These are phyloP conservation scores for Capsicum pubescens DNA, from an alignment of 257 asterid species.

Conservation along the genomic window DNA sequence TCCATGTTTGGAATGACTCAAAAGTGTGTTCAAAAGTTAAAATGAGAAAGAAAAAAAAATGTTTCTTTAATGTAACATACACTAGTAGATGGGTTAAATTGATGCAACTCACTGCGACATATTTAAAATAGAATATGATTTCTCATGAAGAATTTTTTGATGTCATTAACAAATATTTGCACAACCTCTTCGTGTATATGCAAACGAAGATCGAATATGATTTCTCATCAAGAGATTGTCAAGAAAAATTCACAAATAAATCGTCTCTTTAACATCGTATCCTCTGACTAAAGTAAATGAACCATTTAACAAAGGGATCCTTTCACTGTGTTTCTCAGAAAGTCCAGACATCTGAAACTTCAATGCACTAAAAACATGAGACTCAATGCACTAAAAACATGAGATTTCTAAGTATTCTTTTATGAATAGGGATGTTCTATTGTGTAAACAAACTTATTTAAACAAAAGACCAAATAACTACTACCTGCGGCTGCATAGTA, in stretches of 20 bases:
- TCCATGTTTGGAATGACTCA: neutral
- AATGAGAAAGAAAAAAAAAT: neutral
- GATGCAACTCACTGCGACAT: neutral
- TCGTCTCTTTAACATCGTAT: neutral
- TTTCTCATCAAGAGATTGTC: constrained; percentile 11
- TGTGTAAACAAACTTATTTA: neutral
- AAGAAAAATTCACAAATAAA: neutral
- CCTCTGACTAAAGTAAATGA: neutral
- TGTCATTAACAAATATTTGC: neutral
- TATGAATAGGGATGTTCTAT: neutral
- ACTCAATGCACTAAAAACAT: neutral
- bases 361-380: neutral
- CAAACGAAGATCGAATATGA: neutral
- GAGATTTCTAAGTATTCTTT: neutral
- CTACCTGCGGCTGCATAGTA: neutral
- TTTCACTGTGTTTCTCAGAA: neutral
- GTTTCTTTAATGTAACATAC: neutral
- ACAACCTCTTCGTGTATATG: neutral
- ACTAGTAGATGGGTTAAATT: neutral
- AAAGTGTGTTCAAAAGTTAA: neutral
- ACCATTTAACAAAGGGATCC: neutral
- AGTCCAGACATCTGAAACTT: neutral
- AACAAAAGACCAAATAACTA: neutral
- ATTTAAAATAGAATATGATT: neutral
- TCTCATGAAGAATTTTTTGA: neutral